Percentiles rank a stretch among this genome's conserved stretches.
These are phyloP conservation scores for Neocucurbitaria cava DNA, from an alignment of 2,329 filamentous ascomycete genomes.

Conservation along the genomic window DNA sequence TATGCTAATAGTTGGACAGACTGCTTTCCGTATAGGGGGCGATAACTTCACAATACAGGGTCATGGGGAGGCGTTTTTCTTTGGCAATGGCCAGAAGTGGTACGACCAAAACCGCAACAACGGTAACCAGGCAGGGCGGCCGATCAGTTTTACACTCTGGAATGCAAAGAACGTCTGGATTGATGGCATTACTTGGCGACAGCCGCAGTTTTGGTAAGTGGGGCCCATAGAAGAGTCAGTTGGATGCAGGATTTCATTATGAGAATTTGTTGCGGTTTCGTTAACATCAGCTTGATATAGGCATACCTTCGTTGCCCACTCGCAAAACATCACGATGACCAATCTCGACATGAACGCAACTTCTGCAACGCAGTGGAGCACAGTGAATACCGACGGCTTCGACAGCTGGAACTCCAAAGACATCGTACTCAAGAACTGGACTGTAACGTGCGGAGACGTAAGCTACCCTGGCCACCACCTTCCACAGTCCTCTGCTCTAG, in stretches of 20 bases:
- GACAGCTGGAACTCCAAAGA: constrained; percentile 61
- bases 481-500: too few species aligned
- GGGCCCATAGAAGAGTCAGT: too few species aligned
- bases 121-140: constrained; percentile 55
- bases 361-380: constrained; percentile 54
- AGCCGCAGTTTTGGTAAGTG: constrained; percentile 58
- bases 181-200: constrained; percentile 53
- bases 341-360: constrained; percentile 61
- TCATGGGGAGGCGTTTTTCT: constrained; percentile 34
- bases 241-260: too few species aligned
- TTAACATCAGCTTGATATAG: constrained; percentile 7
- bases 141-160: constrained; percentile 57
- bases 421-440: constrained; percentile 56
- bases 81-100: constrained; percentile 40
- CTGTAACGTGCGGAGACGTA: constrained; percentile 44
- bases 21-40: constrained; percentile 34
- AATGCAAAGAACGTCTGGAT: constrained; percentile 55
- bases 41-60: constrained; percentile 31
- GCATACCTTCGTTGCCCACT: constrained; percentile 56
- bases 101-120: constrained; percentile 51
- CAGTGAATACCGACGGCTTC: constrained; percentile 60
- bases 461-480: constrained; percentile 17
- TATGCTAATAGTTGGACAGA: too few species aligned
- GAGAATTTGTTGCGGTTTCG: background rate
- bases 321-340: constrained; percentile 60